Percentiles rank a stretch among this genome's conserved stretches.
Conservation (phyloP, 306 rosid genomes). For the Fragaria vesca region DNA sequence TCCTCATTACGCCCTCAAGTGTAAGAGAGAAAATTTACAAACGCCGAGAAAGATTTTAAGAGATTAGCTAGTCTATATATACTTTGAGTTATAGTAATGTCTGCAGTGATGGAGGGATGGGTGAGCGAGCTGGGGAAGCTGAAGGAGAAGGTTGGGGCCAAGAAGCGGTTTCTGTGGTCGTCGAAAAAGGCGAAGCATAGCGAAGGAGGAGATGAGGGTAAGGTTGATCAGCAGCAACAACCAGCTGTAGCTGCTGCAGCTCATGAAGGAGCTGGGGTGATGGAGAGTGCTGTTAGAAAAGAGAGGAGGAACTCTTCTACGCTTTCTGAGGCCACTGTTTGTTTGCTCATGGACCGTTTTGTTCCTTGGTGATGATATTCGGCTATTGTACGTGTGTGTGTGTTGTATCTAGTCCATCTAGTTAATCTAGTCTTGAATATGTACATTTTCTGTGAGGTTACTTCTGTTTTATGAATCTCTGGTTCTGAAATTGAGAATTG, state of each 20-base stretch:
- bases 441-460: not conserved
- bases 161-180: constrained; percentile 19
- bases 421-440: not conserved
- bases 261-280: constrained; percentile 10
- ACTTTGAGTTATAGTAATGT: constrained; percentile 44
- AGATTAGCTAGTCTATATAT: not conserved
- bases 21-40: not conserved
- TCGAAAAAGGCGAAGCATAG: constrained; percentile 22
- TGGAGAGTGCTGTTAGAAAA: not conserved
- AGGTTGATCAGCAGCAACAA: constrained; percentile 17
- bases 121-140: constrained; percentile 65
- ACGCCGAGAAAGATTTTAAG: not conserved
- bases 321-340: constrained; percentile 67
- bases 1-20: too few species aligned
- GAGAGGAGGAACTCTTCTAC: constrained; percentile 21
- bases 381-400: not conserved
- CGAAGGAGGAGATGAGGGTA: constrained; percentile 25
- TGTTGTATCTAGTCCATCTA: not conserved
- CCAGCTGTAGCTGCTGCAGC: not conserved
- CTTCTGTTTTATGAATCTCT: not conserved
- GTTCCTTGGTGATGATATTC: constrained; percentile 50
- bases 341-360: constrained; percentile 85
- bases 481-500: not conserved
- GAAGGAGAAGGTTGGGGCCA: constrained; percentile 42
- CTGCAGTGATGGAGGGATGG: constrained; percentile 66